Base-by-base conservation (phyloP, 1,139 yeast genomes). In the Saccharomyces hybrid region DNA sequence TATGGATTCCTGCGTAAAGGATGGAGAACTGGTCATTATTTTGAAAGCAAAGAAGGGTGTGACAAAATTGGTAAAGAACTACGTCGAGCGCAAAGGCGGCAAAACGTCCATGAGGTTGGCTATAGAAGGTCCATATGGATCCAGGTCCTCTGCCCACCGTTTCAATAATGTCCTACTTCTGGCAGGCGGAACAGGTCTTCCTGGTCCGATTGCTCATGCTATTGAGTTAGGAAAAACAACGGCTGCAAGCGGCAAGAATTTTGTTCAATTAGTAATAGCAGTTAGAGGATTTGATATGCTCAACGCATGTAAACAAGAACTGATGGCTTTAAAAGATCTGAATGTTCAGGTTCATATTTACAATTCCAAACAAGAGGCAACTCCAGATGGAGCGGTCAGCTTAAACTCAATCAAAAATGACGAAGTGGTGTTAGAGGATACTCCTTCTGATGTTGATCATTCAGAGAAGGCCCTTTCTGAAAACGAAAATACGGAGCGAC, bases 101-200 rank as follows among this genome's bases (percentile, higher is more conserved):
- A 56, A 62, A 6, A 58, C 57, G 1, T 54, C 57, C 19, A 64
- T 73, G 61, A 65, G 70, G 51, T 75, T 81, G 1, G 68, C 76
- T 4, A 66, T 83, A 12, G 89, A 84, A 61, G 89, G 89, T 0
- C 88, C 89, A 0, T 84, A 84, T 63, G 86, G 88, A 58, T 51
- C 57, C 34, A 49, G 19, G 7, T 19, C 44, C 26, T 8, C 44
- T 7, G 44, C 44, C 12, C 44, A 38, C 9, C 44, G n/a, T n/a
- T 85, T 79, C 64, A 82, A 81, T 53, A 78, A 77, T 53, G 73
- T 77, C 4, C 67, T 84, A 14, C 73, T 86, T 50, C 62, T 86
- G 53, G 83, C 85, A 1, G 87, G 90, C 58, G 93, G 93, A 52
- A 83, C 84, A 57, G 96, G 95, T 62, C 77, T 88, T 59, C 86